phyloP scores from a whole-genome alignment of 148 eudicot genomes.

The Chenopodium album region DNA sequence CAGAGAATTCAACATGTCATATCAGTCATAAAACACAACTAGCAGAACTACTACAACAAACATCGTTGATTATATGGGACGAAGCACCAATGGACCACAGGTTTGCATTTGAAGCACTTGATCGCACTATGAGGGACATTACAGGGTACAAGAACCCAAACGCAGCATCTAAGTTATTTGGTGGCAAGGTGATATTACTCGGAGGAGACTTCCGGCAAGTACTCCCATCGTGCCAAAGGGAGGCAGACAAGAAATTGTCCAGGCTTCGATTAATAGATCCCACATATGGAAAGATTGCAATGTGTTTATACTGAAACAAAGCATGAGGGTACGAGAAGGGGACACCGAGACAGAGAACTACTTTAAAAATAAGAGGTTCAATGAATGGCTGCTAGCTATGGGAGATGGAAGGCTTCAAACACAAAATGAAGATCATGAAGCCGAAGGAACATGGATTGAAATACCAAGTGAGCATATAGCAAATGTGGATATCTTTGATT shows the following conservation, averaged over 20 bases:
- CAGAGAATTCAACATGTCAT: too few relatives aligned
- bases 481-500: neutral
- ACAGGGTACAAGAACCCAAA: too few relatives aligned
- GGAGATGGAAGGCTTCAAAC: neutral
- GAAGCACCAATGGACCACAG: too few relatives aligned
- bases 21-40: too few relatives aligned
- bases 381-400: constrained; percentile 4
- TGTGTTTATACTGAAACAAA: neutral
- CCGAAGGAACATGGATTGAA: neutral
- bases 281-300: constrained; percentile 5
- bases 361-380: neutral
- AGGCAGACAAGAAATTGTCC: neutral
- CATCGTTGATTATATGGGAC: too few relatives aligned
- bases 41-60: too few relatives aligned
- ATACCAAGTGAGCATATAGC: constrained; percentile 1
- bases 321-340: neutral
- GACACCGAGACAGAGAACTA: neutral
- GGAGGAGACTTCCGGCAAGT: constrained; percentile 16
- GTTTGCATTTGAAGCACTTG: too few relatives aligned
- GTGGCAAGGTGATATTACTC: constrained; percentile 5
- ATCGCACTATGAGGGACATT: too few relatives aligned
- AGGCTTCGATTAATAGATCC: neutral
- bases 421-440: neutral
- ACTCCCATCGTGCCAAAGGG: constrained; percentile 6
- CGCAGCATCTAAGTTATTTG: neutral